Base-by-base conservation (phyloP, 1,284 basidiomycete species). In the Apiotrichum gracile region DNA sequence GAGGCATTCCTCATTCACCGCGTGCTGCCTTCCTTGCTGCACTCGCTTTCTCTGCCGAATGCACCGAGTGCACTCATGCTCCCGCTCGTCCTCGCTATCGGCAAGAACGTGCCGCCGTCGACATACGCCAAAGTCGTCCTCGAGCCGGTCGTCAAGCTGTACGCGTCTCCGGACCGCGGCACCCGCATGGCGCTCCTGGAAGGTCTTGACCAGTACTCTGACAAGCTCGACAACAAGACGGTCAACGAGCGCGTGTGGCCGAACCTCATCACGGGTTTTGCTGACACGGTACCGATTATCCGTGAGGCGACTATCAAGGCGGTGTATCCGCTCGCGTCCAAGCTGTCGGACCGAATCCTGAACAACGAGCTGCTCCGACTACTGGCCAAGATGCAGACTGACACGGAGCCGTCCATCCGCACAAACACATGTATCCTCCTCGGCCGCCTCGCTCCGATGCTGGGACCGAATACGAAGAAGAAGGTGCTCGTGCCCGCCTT, bases 361-460 rank as follows among this genome's bases (percentile, higher is more conserved):
- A 99, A 98, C 77, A 98, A 98, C 63, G 96, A 99, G 57, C 83
- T 98, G 27, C 82, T 98, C 2, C 86, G 93, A 4, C 82, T 89
- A 58, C 83, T 99, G 19, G 94, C 94, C 2, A 90, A 90, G 64
- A 88, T 90, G 75, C 96, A 98, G 77, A 84, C 82, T 19, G 94
- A 98, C 68, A 78, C 85, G 0, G 94, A 97, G 74, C 83, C 93
- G 0, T 93, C 91, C 1, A 97, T 98, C 65, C 84, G 96, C 39
- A 98, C 94, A 14, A 98, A 98, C 69, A 97, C 94, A 0, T 97
- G 92, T 67, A 96, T 98, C 61, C 82, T 98, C 5, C 84, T 99
- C 40, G 94, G 94, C 10, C 82, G 93, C 12, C 81, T 99, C 4
- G 91, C 88, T 0, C 91, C 91, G 0, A 82, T 83, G 3, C 78